phyloP scores from a whole-genome alignment of 345 rosid genomes.

The Citrus inodora region DNA sequence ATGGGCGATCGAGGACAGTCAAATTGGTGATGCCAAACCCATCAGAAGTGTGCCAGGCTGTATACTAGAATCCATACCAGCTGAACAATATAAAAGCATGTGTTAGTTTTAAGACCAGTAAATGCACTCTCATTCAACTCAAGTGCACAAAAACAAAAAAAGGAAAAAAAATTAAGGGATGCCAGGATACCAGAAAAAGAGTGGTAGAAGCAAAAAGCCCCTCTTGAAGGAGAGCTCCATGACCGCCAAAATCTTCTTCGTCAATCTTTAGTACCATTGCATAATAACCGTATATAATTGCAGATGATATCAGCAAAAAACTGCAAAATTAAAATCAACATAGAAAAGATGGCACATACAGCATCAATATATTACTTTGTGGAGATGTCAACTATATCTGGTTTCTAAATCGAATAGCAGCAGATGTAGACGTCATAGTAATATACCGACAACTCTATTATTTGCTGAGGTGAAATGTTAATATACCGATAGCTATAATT shows the following conservation, averaged over 20 bases:
- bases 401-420: background rate
- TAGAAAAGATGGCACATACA: background rate
- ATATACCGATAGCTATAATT: background rate
- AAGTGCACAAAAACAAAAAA: background rate
- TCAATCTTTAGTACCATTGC: slow-evolving; percentile 78
- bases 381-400: background rate
- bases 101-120: slow-evolving; percentile 14
- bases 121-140: background rate
- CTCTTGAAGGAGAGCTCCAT: slow-evolving; percentile 88
- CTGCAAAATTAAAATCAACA: slow-evolving; percentile 40
- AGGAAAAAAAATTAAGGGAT: background rate
- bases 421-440: background rate
- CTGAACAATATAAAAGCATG: slow-evolving; percentile 44
- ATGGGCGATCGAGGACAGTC: slow-evolving; percentile 6
- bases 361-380: background rate
- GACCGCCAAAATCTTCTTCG: slow-evolving; percentile 96
- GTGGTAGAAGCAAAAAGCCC: slow-evolving; percentile 88
- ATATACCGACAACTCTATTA: too few species aligned
- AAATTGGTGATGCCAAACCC: slow-evolving; percentile 5
- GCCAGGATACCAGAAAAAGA: slow-evolving; percentile 71
- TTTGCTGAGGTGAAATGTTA: background rate
- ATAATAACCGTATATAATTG: slow-evolving; percentile 75
- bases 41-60: slow-evolving; percentile 89
- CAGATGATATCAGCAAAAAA: slow-evolving; percentile 68
- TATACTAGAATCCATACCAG: slow-evolving; percentile 91